A percentile compares a stretch with the other conserved stretches of the same genome.
Evolutionary conservation across 129 eudicot species (phyloP).

Genomic region (Pulicaria dysenterica): DNA sequence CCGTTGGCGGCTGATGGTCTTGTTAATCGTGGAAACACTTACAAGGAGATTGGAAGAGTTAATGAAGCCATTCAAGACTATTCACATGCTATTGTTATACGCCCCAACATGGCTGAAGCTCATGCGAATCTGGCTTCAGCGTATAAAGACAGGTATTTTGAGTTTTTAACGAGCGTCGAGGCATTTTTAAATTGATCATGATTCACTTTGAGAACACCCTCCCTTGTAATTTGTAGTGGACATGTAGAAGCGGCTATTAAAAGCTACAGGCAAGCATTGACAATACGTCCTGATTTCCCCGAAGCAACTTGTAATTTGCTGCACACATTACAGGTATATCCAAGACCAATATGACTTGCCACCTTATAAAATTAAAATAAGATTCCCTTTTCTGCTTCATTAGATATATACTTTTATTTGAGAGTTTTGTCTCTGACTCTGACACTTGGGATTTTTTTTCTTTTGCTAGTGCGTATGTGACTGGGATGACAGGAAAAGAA

Average conservation of each 20-base stretch:
- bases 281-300: slow-evolving; percentile 82
- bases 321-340: slow-evolving; percentile 84
- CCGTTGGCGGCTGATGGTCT: slow-evolving; percentile 95
- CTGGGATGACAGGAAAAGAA: slow-evolving; percentile 88
- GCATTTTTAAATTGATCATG: background rate
- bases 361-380: background rate
- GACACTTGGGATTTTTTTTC: background rate
- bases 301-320: slow-evolving; percentile 97
- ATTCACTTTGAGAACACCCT: background rate
- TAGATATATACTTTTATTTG: background rate
- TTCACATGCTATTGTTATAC: slow-evolving; percentile 68
- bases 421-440: background rate
- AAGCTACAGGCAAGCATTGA: slow-evolving; percentile 86
- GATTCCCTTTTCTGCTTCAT: background rate
- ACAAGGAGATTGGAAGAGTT: slow-evolving; percentile 89
- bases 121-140: slow-evolving; percentile 98
- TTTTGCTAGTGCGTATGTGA: slow-evolving; percentile 79
- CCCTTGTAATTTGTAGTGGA: slow-evolving; percentile 51
- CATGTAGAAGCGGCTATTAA: slow-evolving; percentile 87
- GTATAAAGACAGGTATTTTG: slow-evolving; percentile 80
- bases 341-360: background rate
- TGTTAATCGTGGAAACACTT: slow-evolving; percentile 91
- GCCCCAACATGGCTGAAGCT: slow-evolving; percentile 96
- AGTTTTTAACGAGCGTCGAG: background rate
- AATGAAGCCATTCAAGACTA: slow-evolving; percentile 97